Conservation (phyloP, 345 rosid genomes). For the Salix arbutifolia region DNA sequence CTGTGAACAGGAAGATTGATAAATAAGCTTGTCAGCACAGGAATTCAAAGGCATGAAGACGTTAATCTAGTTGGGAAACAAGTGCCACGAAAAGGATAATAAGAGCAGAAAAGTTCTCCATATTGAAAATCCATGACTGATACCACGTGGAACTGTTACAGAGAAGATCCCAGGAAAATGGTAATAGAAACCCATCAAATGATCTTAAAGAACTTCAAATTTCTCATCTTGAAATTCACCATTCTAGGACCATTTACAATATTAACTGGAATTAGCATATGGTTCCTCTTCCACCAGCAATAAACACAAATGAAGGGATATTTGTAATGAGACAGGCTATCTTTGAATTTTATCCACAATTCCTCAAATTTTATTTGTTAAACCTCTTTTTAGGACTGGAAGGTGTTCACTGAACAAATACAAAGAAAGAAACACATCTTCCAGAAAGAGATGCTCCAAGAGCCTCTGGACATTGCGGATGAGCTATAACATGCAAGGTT, state of each 20-base stretch:
- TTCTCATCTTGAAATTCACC: neutral
- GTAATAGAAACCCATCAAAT: neutral
- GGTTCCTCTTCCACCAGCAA: neutral
- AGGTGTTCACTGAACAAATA: neutral
- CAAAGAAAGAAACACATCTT: neutral
- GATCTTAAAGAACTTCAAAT: neutral
- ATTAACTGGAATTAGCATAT: neutral
- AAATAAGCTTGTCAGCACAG: neutral
- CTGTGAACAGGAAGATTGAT: conserved; percentile 30
- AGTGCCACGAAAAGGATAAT: neutral
- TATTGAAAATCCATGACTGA: neutral
- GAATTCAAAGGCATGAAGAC: neutral
- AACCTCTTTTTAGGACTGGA: neutral
- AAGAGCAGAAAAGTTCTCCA: neutral
- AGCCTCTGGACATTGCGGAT: neutral
- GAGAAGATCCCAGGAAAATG: neutral
- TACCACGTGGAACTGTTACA: neutral
- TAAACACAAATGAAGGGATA: neutral
- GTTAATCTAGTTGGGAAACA: neutral
- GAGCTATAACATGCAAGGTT: neutral
- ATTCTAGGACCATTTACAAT: neutral
- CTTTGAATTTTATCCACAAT: neutral
- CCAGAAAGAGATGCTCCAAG: neutral
- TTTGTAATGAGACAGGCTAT: neutral
- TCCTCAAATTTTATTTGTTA: neutral